Percentiles rank a stretch among this genome's conserved stretches.
These are phyloP conservation scores for Chrysanthemum makinoi DNA, from an alignment of 129 eudicot genomes.

Conservation along the genomic window DNA sequence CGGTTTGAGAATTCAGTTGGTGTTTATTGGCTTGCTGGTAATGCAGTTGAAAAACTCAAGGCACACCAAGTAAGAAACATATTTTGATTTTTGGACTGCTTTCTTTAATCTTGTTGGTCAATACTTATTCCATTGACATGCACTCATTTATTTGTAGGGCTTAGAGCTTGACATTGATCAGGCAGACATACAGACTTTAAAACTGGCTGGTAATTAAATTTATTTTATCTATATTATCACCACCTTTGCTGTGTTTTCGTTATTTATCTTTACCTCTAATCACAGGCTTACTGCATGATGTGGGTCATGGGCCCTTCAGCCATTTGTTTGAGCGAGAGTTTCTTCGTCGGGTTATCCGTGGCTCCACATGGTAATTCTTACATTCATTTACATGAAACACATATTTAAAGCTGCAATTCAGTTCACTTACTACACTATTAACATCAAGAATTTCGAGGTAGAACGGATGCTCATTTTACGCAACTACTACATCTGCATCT, in stretches of 20 bases:
- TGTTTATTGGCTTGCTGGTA: constrained; percentile 93
- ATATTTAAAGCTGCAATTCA: constrained; percentile 11
- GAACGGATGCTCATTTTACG: constrained; percentile 8
- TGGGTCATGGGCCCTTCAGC: constrained; percentile 96
- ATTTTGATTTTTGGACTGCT: constrained; percentile 9
- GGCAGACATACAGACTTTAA: constrained; percentile 72
- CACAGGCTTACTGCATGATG: constrained; percentile 89
- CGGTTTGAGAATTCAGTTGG: constrained; percentile 97
- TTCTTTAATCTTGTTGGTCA: constrained; percentile 18
- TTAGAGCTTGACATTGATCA: constrained; percentile 66
- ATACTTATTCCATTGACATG: constrained; percentile 6
- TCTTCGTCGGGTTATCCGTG: constrained; percentile 58
- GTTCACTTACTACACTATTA: not conserved
- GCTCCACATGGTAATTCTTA: constrained; percentile 52
- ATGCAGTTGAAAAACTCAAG: constrained; percentile 54
- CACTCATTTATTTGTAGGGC: constrained; percentile 48
- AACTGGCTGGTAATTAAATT: too few relatives aligned
- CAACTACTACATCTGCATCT: constrained; percentile 12
- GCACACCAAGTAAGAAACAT: constrained; percentile 51
- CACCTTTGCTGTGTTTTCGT: constrained; percentile 1
- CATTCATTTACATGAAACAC: not conserved
- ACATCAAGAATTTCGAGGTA: constrained; percentile 6
- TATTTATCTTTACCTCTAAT: constrained; percentile 6
- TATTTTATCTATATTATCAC: constrained; percentile 6
- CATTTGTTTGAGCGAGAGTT: constrained; percentile 90